Evolutionary conservation across 345 rosid genomes (phyloP).

Genomic region (Zanthoxylum bungeanum): DNA sequence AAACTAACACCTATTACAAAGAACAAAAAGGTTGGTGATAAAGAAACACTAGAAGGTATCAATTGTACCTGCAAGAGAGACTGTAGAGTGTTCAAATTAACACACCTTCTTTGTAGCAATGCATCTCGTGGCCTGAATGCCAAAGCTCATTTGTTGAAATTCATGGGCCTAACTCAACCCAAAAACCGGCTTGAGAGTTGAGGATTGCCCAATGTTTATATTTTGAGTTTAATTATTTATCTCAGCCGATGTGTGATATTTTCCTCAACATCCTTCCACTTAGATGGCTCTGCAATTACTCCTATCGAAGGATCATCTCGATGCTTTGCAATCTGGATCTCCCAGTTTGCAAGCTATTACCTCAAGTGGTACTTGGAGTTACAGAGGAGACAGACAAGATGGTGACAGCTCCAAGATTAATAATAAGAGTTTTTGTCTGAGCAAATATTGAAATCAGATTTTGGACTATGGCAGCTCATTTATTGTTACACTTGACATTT

Average conservation of each 20-base stretch:
- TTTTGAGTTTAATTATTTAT: no score
- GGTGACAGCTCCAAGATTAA: background rate
- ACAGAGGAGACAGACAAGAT: background rate
- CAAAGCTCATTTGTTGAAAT: constrained; percentile 27
- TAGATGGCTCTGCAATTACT: constrained; percentile 37
- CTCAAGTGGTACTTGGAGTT: no score
- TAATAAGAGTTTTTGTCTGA: background rate
- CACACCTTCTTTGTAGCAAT: constrained; percentile 32
- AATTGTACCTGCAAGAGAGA: constrained; percentile 26
- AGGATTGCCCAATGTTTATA: no score
- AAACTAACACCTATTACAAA: background rate
- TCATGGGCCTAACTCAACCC: no score
- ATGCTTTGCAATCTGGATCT: constrained; percentile 44
- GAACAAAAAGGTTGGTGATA: background rate
- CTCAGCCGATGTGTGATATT: no score
- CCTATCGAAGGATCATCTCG: constrained; percentile 48
- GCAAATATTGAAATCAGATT: background rate
- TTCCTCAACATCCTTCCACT: constrained; percentile 37
- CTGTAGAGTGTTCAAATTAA: constrained; percentile 9
- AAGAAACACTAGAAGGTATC: constrained; percentile 1
- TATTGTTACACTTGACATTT: background rate
- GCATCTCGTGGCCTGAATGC: constrained; percentile 47
- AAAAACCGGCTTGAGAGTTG: no score
- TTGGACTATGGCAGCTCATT: background rate
- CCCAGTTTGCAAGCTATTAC: no score